A percentile compares a stretch with the other conserved stretches of the same genome.
These are phyloP conservation scores for Xylaria hypoxylon DNA, from an alignment of 2,329 filamentous ascomycete species.

Conservation along the genomic window DNA sequence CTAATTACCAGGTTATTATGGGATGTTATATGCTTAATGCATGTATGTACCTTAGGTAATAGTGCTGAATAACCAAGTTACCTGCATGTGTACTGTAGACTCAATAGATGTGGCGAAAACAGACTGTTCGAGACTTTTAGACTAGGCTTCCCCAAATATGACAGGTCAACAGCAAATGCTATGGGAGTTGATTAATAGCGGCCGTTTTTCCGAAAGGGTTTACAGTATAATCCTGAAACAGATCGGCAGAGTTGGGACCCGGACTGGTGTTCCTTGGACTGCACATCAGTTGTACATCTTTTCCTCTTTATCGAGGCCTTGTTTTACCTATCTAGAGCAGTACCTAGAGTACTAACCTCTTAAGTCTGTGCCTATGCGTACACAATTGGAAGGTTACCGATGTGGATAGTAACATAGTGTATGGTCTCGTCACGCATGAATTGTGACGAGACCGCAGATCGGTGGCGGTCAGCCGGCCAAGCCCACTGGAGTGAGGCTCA, in stretches of 20 bases:
- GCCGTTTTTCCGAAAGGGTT: constrained; percentile 6
- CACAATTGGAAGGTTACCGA: no score
- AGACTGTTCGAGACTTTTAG: constrained; percentile 19
- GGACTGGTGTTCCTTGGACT: constrained; percentile 20
- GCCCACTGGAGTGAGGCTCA: constrained; percentile 18
- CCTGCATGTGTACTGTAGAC: not conserved
- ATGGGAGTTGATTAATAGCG: constrained; percentile 21
- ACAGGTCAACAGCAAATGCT: constrained; percentile 26
- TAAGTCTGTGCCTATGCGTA: no score
- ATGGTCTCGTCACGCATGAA: not conserved
- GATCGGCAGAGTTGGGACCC: constrained; percentile 29
- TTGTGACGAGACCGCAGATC: constrained; percentile 24
- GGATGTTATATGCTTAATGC: not conserved
- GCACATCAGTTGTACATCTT: constrained; percentile 31
- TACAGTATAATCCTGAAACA: constrained; percentile 34
- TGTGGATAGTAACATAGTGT: no score
- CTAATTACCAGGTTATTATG: not conserved
- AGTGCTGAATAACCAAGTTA: constrained; percentile 8
- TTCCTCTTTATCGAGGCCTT: not conserved
- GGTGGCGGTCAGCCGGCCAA: constrained; percentile 28
- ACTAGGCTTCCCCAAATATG: constrained; percentile 10
- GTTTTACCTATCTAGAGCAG: no score
- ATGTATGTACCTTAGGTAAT: not conserved
- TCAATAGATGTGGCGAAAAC: constrained; percentile 3
- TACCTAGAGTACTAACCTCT: no score